phyloP scores from a whole-genome alignment of 2,329 filamentous ascomycete genomes.

The Fusarium veterinarium region DNA sequence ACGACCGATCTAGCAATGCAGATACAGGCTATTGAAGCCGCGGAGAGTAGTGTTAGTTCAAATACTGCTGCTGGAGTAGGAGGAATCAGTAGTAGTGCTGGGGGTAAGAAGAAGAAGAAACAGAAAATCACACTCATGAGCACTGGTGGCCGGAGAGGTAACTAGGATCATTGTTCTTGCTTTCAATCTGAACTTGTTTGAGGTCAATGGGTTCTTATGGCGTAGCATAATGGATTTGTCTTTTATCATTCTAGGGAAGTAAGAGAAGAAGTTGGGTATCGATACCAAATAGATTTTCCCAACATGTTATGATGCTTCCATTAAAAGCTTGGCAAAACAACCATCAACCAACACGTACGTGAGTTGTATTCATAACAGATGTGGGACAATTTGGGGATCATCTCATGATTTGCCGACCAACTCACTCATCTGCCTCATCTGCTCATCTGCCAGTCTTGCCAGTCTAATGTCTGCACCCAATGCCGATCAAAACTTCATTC shows the following conservation, averaged over 20 bases:
- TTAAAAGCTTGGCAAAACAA: background rate
- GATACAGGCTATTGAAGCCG: slow-evolving; percentile 64
- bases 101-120: slow-evolving; percentile 74
- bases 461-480: slow-evolving; percentile 1
- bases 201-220: background rate
- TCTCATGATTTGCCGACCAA: background rate
- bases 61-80: slow-evolving; percentile 34
- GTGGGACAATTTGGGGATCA: background rate
- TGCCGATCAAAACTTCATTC: slow-evolving; percentile 17
- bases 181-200: background rate
- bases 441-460: background rate
- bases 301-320: background rate
- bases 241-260: background rate
- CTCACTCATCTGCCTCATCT: background rate
- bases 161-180: slow-evolving; percentile 40
- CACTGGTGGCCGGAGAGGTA: slow-evolving; percentile 66
- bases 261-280: slow-evolving; percentile 4
- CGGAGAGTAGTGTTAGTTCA: slow-evolving; percentile 44
- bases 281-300: slow-evolving; percentile 4
- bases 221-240: slow-evolving; percentile 1
- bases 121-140: slow-evolving; percentile 81
- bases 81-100: slow-evolving; percentile 46
- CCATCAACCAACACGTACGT: background rate
- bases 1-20: slow-evolving; percentile 70
- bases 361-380: background rate